Conservation (phyloP, 495 filamentous ascomycete genomes). For the Pyronema domesticum region DNA sequence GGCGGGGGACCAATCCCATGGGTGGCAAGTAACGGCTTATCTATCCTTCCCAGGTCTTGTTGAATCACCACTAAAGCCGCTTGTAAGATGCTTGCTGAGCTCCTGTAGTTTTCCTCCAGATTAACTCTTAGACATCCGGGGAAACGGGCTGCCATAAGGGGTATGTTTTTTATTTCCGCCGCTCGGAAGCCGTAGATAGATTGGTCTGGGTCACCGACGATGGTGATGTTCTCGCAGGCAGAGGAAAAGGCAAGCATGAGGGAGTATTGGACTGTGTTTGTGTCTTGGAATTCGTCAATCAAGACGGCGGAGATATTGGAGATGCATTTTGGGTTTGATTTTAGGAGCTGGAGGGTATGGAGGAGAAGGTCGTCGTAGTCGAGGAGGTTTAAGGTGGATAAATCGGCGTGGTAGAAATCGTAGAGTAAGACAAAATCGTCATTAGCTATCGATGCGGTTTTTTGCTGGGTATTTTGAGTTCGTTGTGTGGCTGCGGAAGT, state of each 20-base stretch:
- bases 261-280: slow-evolving; percentile 87
- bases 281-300: slow-evolving; percentile 98
- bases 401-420: slow-evolving; percentile 55
- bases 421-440: slow-evolving; percentile 61
- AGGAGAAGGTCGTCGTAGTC: slow-evolving; percentile 93
- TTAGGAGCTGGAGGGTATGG: slow-evolving; percentile 65
- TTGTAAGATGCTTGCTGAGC: slow-evolving; percentile 71
- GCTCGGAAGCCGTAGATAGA: slow-evolving; percentile 98
- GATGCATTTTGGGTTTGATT: slow-evolving; percentile 63
- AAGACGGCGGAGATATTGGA: slow-evolving; percentile 80
- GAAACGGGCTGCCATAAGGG: slow-evolving; percentile 57
- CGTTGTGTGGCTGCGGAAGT: slow-evolving; percentile 3
- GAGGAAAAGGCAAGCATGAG: slow-evolving; percentile 81
- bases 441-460: slow-evolving; percentile 39
- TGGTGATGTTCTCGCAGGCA: slow-evolving; percentile 54
- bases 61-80: slow-evolving; percentile 76
- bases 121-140: slow-evolving; percentile 61
- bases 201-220: slow-evolving; percentile 95
- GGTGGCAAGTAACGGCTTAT: slow-evolving; percentile 61
- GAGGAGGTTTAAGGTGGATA: slow-evolving; percentile 62
- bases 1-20: slow-evolving; percentile 68
- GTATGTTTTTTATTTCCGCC: slow-evolving; percentile 81
- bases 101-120: slow-evolving; percentile 92
- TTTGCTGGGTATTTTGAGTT: slow-evolving; percentile 26
- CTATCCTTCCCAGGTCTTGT: slow-evolving; percentile 65